phyloP scores from a whole-genome alignment of 2,329 filamentous ascomycete species.

The Clarireedia paspali region DNA sequence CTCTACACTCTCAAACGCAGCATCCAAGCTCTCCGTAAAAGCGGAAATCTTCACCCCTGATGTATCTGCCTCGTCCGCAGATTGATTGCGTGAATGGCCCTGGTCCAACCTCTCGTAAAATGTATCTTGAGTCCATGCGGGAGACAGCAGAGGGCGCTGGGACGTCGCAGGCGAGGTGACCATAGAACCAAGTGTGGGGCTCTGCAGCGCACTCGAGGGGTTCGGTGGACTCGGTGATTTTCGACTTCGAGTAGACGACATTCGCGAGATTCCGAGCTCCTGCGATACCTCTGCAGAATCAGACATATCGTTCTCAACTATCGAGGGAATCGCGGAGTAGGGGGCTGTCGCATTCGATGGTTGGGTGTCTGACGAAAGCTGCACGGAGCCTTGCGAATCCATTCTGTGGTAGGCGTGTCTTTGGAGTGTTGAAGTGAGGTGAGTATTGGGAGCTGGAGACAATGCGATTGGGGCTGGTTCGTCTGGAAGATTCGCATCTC shows the following conservation, averaged over 20 bases:
- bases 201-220: neutral
- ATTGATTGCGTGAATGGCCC: neutral
- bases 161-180: neutral
- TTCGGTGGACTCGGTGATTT: conserved; percentile 2
- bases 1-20: conserved; percentile 3
- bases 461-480: neutral
- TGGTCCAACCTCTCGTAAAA: neutral
- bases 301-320: neutral
- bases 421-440: neutral
- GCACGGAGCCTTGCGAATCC: conserved; percentile 5
- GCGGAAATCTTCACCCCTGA: conserved; percentile 10
- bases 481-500: neutral
- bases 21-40: conserved; percentile 11
- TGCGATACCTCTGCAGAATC: neutral
- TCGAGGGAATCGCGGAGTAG: neutral
- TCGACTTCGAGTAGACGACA: neutral
- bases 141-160: conserved; percentile 11
- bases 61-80: conserved; percentile 7
- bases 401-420: conserved; percentile 5
- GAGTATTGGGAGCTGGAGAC: neutral
- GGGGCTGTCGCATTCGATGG: too few species aligned
- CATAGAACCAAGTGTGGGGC: neutral
- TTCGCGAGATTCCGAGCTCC: conserved; percentile 5
- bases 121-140: conserved; percentile 8
- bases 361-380: neutral